phyloP scores from a whole-genome alignment of 331 rosid species.

The Acacia pycnantha region DNA sequence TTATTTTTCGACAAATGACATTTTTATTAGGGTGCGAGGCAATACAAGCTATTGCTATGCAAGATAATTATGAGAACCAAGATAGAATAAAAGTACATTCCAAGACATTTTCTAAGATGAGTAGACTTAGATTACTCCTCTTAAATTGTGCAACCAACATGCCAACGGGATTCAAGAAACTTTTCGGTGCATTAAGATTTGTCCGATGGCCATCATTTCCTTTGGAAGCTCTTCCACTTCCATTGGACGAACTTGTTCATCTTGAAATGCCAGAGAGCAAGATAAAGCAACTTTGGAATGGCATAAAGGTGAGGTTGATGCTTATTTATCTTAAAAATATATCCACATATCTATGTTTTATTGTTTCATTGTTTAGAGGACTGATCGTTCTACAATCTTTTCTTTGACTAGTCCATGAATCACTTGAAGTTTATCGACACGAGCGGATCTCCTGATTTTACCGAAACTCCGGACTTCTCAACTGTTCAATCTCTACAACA shows the following conservation, averaged over 20 bases:
- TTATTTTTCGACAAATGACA: not conserved
- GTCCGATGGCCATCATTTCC: not conserved
- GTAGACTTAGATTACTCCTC: not conserved
- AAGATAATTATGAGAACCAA: not conserved
- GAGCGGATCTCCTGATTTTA: no score
- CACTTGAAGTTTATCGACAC: no score
- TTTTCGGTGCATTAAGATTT: not conserved
- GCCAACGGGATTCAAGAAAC: no score
- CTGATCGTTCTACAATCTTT: no score
- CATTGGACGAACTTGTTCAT: not conserved
- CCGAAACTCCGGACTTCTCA: no score
- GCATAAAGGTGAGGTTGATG: not conserved
- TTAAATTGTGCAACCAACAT: no score
- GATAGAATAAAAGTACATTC: not conserved
- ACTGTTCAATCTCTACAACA: no score
- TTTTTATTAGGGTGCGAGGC: not conserved
- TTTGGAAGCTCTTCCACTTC: not conserved
- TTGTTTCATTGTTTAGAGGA: no score
- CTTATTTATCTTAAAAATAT: not conserved
- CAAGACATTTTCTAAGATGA: not conserved
- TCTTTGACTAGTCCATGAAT: no score
- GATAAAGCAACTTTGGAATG: not conserved
- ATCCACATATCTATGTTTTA: no score
- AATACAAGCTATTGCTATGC: not conserved
- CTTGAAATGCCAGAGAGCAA: not conserved